Conservation (phyloP, 1,139 yeast species). For the Kurtzmaniella quercitrusa region DNA sequence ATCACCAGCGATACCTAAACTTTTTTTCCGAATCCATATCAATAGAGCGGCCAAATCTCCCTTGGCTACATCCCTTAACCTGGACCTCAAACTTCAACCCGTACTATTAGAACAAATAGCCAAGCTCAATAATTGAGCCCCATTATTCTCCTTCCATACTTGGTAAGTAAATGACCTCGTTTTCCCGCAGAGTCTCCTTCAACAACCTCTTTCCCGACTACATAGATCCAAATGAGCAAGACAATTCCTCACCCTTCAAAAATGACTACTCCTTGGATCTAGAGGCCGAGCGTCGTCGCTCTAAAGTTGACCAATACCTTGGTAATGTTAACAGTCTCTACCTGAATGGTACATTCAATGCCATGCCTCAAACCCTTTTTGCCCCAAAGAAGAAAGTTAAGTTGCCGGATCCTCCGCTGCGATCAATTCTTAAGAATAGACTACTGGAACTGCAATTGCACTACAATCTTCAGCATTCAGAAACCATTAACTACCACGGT, state of each 20-base stretch:
- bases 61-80: too few species aligned
- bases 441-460: slow-evolving; percentile 29
- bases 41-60: too few species aligned
- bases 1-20: too few species aligned
- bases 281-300: slow-evolving; percentile 4
- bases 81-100: not conserved
- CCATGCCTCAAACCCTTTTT: slow-evolving; percentile 1
- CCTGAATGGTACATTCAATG: slow-evolving; percentile 4
- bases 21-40: too few species aligned
- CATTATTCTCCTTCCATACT: not conserved
- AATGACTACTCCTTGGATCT: slow-evolving; percentile 4
- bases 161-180: slow-evolving; percentile 10
- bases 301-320: slow-evolving; percentile 9
- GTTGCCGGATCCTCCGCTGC: slow-evolving; percentile 33
- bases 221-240: slow-evolving; percentile 9
- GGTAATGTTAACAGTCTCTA: slow-evolving; percentile 10
- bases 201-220: slow-evolving; percentile 36
- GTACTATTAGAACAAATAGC: not conserved
- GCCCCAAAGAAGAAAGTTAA: slow-evolving; percentile 7
- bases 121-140: too few species aligned
- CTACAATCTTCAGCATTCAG: slow-evolving; percentile 14
- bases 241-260: slow-evolving; percentile 4
- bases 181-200: slow-evolving; percentile 42
- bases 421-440: slow-evolving; percentile 39
- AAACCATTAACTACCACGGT: slow-evolving; percentile 21